Base-by-base conservation (phyloP, 2,329 filamentous ascomycete species). In the Niveomyces coronatus region DNA sequence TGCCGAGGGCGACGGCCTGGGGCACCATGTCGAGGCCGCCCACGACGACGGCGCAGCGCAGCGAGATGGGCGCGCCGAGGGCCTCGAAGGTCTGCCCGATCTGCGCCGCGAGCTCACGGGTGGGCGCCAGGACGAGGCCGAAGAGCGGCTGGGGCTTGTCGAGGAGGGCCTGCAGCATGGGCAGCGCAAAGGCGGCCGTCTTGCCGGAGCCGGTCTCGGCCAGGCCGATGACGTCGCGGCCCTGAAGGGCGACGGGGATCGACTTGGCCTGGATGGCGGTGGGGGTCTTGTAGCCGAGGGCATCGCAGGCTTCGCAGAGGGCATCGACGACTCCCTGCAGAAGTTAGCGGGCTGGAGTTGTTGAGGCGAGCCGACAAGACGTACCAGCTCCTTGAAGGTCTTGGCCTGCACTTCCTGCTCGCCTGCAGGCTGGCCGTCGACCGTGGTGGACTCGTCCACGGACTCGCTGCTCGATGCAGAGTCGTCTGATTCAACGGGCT, bases 141-240 rank as follows among this genome's bases (percentile, higher is more conserved):
- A 91, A 95, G 32, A 94, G 67, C 3, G 85, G 70, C 49, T 87
- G 83, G 0, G 88, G 88, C 50, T 87, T 85, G 40, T 91, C 83
- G 63, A 96, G 82, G 2, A 98, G 74, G 3, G 83, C 79, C 57
- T 95, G 88, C 3, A 98, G 72, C 27, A 98, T 93, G 1, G 91
- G 91, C 3, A 98, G 68, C 0, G 86, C 87, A 57, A 96, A 98
- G 0, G 91, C 88, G 6, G 87, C 89, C 0, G 91, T 96, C 67
- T 96, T 98, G 62, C 91, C 91, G 54, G 80, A 87, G 49, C 91
- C 91, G 0, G 91, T 98, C 62, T 98, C 89, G 22, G 91, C 91
- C 36, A 96, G 71, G 29, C 88, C 91, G 49, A 98, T 94, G 23
- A 96, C 69, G 58, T 96, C 91, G 52, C 86, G 76, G 37, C 82